Evolutionary conservation across 352 stramenopile species (phyloP).

Genomic region (Phytophthora pistaciae): DNA sequence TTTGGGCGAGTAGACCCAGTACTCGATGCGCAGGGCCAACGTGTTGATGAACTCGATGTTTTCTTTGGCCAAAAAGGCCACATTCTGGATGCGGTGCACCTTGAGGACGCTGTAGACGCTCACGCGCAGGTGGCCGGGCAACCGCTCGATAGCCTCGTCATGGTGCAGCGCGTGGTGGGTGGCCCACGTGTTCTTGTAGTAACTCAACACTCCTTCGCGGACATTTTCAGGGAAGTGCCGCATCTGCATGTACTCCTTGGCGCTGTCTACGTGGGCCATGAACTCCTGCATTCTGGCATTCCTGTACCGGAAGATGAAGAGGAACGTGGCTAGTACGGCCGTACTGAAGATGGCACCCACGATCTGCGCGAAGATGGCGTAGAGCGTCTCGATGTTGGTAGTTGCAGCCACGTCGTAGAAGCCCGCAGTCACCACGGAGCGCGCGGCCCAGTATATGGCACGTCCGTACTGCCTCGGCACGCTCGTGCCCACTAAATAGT

Average conservation of each 20-base stretch:
- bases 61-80: constrained; percentile 70
- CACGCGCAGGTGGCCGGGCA: constrained; percentile 70
- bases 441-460: constrained; percentile 67
- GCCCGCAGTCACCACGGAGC: constrained; percentile 62
- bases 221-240: constrained; percentile 69
- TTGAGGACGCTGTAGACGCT: constrained; percentile 65
- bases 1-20: constrained; percentile 67
- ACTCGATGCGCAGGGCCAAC: constrained; percentile 56
- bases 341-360: constrained; percentile 74
- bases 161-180: constrained; percentile 59
- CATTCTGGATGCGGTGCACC: constrained; percentile 64
- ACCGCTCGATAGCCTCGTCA: constrained; percentile 50
- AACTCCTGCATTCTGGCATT: constrained; percentile 69
- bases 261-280: constrained; percentile 72
- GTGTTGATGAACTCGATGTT: constrained; percentile 81
- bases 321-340: constrained; percentile 69
- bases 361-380: constrained; percentile 68
- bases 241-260: constrained; percentile 81
- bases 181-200: constrained; percentile 71
- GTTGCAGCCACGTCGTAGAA: constrained; percentile 71
- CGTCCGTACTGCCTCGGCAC: constrained; percentile 60
- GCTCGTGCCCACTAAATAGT: constrained; percentile 60
- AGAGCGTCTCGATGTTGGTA: constrained; percentile 64
- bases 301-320: constrained; percentile 77
- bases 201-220: constrained; percentile 60